Evolutionary conservation across 2,329 filamentous ascomycete species (phyloP).

Genomic region (Alternaria incomplexa): DNA sequence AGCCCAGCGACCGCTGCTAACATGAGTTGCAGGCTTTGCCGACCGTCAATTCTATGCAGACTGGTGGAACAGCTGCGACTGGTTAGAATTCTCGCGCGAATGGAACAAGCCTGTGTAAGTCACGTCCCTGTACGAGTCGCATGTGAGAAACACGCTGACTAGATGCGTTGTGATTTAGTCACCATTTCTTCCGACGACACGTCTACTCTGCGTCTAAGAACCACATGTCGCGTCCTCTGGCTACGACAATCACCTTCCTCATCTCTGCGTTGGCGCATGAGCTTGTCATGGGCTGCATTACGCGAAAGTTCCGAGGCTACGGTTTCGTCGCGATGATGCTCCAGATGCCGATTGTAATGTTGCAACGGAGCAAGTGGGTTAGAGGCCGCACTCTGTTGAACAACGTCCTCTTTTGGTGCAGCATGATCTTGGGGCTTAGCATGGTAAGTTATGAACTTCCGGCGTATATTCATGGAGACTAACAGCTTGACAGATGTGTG

Average conservation of each 20-base stretch:
- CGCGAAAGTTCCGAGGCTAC: slow-evolving; percentile 93
- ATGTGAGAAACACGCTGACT: slow-evolving; percentile 80
- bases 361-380: slow-evolving; percentile 82
- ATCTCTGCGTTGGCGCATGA: slow-evolving; percentile 91
- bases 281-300: slow-evolving; percentile 97
- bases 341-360: slow-evolving; percentile 91
- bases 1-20: background rate
- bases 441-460: slow-evolving; percentile 63
- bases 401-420: slow-evolving; percentile 83
- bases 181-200: slow-evolving; percentile 92
- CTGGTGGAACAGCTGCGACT: slow-evolving; percentile 78
- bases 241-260: slow-evolving; percentile 89
- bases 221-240: slow-evolving; percentile 75
- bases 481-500: slow-evolving; percentile 42
- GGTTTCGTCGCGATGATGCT: slow-evolving; percentile 96
- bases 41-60: slow-evolving; percentile 46
- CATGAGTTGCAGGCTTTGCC: background rate
- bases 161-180: slow-evolving; percentile 61
- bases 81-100: slow-evolving; percentile 87
- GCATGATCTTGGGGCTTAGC: slow-evolving; percentile 85
- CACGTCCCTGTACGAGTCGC: background rate
- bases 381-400: slow-evolving; percentile 75
- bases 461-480: background rate
- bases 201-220: slow-evolving; percentile 85
- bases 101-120: slow-evolving; percentile 1